These are phyloP conservation scores for Naganishia friedmannii DNA, from an alignment of 768 basidiomycete genomes.

Conservation along the genomic window DNA sequence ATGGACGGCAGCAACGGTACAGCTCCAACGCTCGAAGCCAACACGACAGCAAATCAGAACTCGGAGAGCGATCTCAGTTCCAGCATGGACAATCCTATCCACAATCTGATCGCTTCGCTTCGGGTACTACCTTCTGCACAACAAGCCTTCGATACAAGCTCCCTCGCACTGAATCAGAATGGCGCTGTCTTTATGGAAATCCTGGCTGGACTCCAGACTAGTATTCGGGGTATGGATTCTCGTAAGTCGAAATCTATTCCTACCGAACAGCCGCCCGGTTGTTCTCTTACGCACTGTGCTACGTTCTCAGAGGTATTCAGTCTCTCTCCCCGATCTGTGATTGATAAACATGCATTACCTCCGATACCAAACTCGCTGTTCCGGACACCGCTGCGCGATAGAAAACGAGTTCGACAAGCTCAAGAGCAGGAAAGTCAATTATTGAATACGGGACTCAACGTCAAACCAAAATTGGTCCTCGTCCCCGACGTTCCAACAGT, in stretches of 20 bases:
- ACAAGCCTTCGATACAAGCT: not conserved
- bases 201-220: slow-evolving; percentile 5
- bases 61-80: not conserved
- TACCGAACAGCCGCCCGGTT: too few species aligned
- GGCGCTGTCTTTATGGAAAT: slow-evolving; percentile 16
- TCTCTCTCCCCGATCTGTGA: not conserved
- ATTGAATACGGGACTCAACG: slow-evolving; percentile 16
- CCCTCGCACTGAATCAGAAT: slow-evolving; percentile 5
- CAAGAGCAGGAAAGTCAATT: slow-evolving; percentile 11
- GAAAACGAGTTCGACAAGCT: slow-evolving; percentile 19
- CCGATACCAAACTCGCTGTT: slow-evolving; percentile 14
- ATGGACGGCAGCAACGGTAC: not conserved
- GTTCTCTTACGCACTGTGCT: not conserved
- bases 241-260: not conserved
- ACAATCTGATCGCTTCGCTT: slow-evolving; percentile 15
- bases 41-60: not conserved
- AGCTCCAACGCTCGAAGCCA: not conserved
- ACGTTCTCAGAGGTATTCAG: not conserved
- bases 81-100: slow-evolving; percentile 1
- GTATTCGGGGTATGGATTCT: slow-evolving; percentile 5
- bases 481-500: slow-evolving; percentile 4
- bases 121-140: slow-evolving; percentile 13
- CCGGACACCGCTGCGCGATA: slow-evolving; percentile 13
- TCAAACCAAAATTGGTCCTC: slow-evolving; percentile 15
- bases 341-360: slow-evolving; percentile 1